Percentiles rank a stretch among this genome's conserved stretches.
phyloP scores from a whole-genome alignment of 1,284 basidiomycete genomes.

The Microbotryum violaceum region DNA sequence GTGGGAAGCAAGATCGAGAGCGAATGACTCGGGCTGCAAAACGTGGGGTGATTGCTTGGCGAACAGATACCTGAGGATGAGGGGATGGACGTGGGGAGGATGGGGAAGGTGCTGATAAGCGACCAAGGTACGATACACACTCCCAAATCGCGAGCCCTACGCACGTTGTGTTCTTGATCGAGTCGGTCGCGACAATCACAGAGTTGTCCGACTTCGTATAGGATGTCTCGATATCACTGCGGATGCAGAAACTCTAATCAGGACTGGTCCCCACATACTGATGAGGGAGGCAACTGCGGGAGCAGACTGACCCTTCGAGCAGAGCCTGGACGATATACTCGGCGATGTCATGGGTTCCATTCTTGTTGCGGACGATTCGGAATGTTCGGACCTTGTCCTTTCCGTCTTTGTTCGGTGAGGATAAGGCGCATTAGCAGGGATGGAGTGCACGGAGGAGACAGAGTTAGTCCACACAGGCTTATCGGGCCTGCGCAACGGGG shows the following conservation, averaged over 20 bases:
- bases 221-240: slow-evolving; percentile 17
- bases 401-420: slow-evolving; percentile 47
- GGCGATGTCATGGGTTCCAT: slow-evolving; percentile 51
- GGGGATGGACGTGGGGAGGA: neutral
- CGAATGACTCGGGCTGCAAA: slow-evolving; percentile 74
- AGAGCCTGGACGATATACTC: slow-evolving; percentile 72
- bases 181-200: slow-evolving; percentile 78
- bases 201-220: slow-evolving; percentile 70
- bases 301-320: slow-evolving; percentile 55
- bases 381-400: slow-evolving; percentile 80
- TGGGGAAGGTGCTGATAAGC: neutral
- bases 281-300: neutral
- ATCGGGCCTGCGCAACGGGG: neutral
- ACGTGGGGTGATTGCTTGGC: slow-evolving; percentile 81
- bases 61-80: slow-evolving; percentile 51
- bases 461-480: neutral
- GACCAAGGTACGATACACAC: too few relatives aligned
- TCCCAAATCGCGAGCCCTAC: neutral
- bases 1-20: slow-evolving; percentile 75
- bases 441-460: neutral
- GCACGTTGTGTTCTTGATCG: slow-evolving; percentile 69
- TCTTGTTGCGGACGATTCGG: slow-evolving; percentile 60
- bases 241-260: neutral
- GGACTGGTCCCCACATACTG: slow-evolving; percentile 26
- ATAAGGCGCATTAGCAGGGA: neutral